Evolutionary conservation across 2,329 filamentous ascomycete species (phyloP), one percentile per base, ranked within the genome.

Genomic region (Paraconiothyrium sp.): DNA sequence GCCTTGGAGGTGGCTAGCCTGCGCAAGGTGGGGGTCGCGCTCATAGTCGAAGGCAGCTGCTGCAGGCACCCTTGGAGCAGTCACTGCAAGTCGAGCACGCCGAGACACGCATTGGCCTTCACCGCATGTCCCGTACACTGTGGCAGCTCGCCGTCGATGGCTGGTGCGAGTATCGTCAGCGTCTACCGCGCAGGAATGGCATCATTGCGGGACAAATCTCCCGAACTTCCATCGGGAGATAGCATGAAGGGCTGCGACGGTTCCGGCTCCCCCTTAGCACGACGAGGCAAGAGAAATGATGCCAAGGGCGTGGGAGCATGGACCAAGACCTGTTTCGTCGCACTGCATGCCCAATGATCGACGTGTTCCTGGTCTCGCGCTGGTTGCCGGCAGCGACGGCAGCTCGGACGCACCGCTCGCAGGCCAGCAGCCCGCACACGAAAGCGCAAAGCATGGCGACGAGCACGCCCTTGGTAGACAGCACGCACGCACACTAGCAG

Each of bases 291-390:
- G 58, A 59, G 60, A 47, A 27, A 56, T 46, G 54, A 56, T 56
- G 54, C 54, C 54, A 56, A 56, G 54, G 43, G 20, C 16, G 54
- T 20, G 7, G 43, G 30, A 34, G 54, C 54, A 48, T 27, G 24
- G 54, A 44, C 41, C 43, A 24, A n/a, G 20, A 48, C 60, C 46
- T 60, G 65, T 65, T 65, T 67, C 62, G 62, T 60, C 56, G 64
- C 59, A 39, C 56, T 55, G 57, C 49, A 58, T 32, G 52, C 47
- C 55, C 50, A 58, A 51, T 57, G 64, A 67, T 67, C 64, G 66
- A 62, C 66, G 57, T 43, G 55, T 49, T 44, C 63, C 63, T 54
- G 39, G 58, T 50, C 63, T 51, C 24, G 14, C 22, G 30, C 8
- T 14, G 44, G 39, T 20, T 22, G 39, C 37, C 50, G 43, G 50